Evolutionary conservation across 768 basidiomycete species (phyloP).

Genomic region (Agaricus sinodeliciosus): DNA sequence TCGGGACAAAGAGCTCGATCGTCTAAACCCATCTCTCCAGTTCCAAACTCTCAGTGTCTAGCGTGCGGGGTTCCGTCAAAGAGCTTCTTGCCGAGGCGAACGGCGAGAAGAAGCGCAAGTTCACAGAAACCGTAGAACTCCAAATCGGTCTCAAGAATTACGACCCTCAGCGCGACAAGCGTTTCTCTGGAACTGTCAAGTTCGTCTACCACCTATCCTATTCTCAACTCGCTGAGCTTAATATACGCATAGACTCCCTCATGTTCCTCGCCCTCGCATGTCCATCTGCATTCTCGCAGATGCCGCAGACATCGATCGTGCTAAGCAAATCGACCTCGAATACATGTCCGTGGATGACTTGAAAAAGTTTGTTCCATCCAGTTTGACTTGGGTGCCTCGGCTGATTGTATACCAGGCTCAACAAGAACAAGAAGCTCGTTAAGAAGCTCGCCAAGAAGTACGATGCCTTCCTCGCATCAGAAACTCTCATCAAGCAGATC

Average conservation of each 20-base stretch:
- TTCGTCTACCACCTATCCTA: conserved; percentile 26
- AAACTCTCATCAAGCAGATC: conserved; percentile 98
- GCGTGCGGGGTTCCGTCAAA: conserved; percentile 98
- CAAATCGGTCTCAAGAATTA: conserved; percentile 99
- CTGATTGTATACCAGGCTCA: conserved; percentile 50
- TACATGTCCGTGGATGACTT: conserved; percentile 99
- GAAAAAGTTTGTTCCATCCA: conserved; percentile 71
- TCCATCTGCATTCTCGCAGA: conserved; percentile 99
- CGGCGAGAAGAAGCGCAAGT: conserved; percentile 89
- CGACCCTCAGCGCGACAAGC: conserved; percentile 99
- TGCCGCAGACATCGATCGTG: conserved; percentile 97
- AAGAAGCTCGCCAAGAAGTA: conserved; percentile 99
- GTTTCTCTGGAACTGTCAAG: conserved; percentile 99
- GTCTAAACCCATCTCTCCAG: conserved; percentile 17
- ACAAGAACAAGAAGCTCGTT: conserved; percentile 99
- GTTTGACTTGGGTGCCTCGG: too few species aligned
- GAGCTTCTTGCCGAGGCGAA: conserved; percentile 79
- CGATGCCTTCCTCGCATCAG: conserved; percentile 97
- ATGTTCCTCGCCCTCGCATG: conserved; percentile 98
- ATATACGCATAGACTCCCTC: conserved; percentile 66
- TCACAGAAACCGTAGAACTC: conserved; percentile 93
- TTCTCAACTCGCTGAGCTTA: conserved; percentile 6
- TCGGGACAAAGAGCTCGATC: background rate
- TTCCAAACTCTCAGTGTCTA: conserved; percentile 96
- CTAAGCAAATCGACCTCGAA: conserved; percentile 95